Evolutionary conservation across 768 basidiomycete genomes (phyloP).

Genomic region (Auricularia sp.): DNA sequence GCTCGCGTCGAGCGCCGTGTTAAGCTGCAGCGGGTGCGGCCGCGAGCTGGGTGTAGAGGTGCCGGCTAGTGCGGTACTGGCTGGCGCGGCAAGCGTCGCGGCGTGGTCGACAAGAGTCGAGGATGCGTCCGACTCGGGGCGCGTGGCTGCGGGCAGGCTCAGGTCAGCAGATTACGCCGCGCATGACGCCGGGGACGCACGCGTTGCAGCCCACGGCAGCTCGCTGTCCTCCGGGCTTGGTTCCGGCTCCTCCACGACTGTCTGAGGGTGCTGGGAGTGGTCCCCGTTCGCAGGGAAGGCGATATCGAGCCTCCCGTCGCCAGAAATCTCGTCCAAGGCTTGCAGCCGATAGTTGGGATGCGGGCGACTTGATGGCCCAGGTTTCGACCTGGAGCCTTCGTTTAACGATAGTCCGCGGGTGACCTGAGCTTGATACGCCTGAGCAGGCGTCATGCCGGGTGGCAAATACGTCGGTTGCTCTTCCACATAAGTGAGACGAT

Average conservation of each 20-base stretch:
- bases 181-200: background rate
- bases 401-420: background rate
- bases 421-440: conserved; percentile 73
- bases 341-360: background rate
- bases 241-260: conserved; percentile 1
- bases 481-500: conserved; percentile 13
- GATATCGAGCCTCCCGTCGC: background rate
- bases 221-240: conserved; percentile 32
- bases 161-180: background rate
- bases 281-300: background rate
- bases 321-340: background rate
- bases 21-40: background rate
- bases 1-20: background rate
- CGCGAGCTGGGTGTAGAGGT: background rate
- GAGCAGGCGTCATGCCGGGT: conserved; percentile 59
- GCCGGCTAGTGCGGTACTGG: background rate
- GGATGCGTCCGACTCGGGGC: conserved; percentile 24
- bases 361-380: background rate
- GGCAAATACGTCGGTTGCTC: conserved; percentile 29
- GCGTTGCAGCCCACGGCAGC: conserved; percentile 40
- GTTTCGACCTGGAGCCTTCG: background rate
- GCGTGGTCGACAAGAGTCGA: conserved; percentile 29
- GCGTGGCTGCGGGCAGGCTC: background rate
- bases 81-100: conserved; percentile 1
- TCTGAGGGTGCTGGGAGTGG: background rate